These are phyloP conservation scores for Aristolochia fimbriata DNA, from an alignment of 164 flowering plant genomes.

Conservation along the genomic window DNA sequence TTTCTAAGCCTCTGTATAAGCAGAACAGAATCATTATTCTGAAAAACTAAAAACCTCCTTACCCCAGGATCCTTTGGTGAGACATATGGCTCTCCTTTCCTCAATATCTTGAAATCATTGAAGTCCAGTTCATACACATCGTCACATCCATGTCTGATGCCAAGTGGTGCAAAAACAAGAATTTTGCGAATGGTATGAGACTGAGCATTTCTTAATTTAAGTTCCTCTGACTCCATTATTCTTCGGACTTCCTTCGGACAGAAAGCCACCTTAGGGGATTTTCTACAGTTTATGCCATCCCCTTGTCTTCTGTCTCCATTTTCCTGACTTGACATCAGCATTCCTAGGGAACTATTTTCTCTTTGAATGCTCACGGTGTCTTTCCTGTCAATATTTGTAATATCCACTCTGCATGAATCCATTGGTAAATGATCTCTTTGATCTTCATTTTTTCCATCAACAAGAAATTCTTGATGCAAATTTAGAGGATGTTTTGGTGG, in stretches of 20 bases:
- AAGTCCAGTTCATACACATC: slow-evolving; percentile 54
- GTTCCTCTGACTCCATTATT: slow-evolving; percentile 33
- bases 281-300: slow-evolving; percentile 15
- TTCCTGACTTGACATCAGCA: slow-evolving; percentile 12
- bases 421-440: too few relatives aligned
- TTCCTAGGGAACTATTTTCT: slow-evolving; percentile 8
- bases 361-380: slow-evolving; percentile 11
- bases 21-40: too few relatives aligned
- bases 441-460: not conserved
- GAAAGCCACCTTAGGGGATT: slow-evolving; percentile 39
- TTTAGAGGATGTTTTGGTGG: slow-evolving; percentile 7
- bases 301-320: slow-evolving; percentile 12
- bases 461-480: slow-evolving; percentile 5
- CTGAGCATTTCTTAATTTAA: slow-evolving; percentile 35
- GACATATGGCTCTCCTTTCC: slow-evolving; percentile 42
- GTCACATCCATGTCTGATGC: slow-evolving; percentile 55
- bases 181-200: slow-evolving; percentile 52
- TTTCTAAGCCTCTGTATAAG: too few relatives aligned
- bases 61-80: slow-evolving; percentile 48
- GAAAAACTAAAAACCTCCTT: slow-evolving; percentile 10
- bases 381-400: slow-evolving; percentile 6
- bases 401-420: slow-evolving; percentile 5
- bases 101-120: slow-evolving; percentile 40
- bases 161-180: slow-evolving; percentile 49
- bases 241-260: slow-evolving; percentile 46